Conservation (phyloP, 495 filamentous ascomycete species). For the Cetradonia linearis region DNA sequence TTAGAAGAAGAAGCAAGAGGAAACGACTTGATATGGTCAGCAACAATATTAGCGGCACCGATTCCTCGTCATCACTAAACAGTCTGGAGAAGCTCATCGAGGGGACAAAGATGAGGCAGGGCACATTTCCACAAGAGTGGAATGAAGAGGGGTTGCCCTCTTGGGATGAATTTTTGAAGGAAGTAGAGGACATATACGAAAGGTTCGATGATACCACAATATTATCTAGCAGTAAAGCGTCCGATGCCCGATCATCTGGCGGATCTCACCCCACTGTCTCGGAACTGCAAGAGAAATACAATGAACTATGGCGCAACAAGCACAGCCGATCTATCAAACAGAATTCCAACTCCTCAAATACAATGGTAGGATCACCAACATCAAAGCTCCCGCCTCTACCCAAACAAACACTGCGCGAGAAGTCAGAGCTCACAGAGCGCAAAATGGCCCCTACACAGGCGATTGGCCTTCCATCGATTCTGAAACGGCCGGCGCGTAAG, state of each 20-base stretch:
- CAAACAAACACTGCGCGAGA: not conserved
- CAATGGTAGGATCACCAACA: not conserved
- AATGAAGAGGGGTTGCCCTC: not conserved
- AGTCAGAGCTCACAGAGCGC: not conserved
- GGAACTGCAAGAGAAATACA: not conserved
- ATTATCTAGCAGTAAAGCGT: not conserved
- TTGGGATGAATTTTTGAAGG: slow-evolving; percentile 10
- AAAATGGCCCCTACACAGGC: not conserved
- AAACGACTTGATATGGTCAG: not conserved
- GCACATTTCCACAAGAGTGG: not conserved
- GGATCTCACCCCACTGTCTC: not conserved
- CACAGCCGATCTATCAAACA: not conserved
- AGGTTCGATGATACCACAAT: slow-evolving; percentile 5
- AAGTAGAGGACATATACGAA: not conserved
- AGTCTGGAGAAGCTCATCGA: not conserved
- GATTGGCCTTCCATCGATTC: slow-evolving; percentile 2
- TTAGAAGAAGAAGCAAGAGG: not conserved
- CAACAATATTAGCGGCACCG: not conserved
- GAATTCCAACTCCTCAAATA: not conserved
- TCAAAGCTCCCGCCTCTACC: not conserved
- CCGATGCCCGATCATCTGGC: not conserved
- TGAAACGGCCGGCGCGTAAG: slow-evolving; percentile 1
- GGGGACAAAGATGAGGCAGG: not conserved
- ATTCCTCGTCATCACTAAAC: not conserved
- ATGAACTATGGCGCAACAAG: not conserved